Percentiles rank a stretch among this genome's conserved stretches.
phyloP scores from a whole-genome alignment of 352 stramenopile species.

The Phytophthora litchii region DNA sequence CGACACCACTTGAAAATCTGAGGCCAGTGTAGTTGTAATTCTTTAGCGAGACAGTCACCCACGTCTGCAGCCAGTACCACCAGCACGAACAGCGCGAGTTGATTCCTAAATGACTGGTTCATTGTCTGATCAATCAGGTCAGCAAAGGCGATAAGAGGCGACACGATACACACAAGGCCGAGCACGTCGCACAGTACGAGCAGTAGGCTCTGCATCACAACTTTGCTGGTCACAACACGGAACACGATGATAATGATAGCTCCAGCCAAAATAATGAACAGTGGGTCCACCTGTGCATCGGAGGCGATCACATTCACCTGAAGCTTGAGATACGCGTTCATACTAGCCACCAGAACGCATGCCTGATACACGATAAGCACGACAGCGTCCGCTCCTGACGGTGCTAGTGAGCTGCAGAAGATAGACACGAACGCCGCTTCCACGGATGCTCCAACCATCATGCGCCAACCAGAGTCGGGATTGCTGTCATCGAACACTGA shows the following conservation, averaged over 20 bases:
- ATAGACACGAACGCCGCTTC: conserved; percentile 38
- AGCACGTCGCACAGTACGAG: conserved; percentile 48
- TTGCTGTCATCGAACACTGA: conserved; percentile 29
- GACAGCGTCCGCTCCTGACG: conserved; percentile 39
- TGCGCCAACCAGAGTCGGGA: conserved; percentile 32
- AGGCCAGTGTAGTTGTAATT: conserved; percentile 34
- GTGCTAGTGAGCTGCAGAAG: conserved; percentile 45
- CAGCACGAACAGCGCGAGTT: conserved; percentile 55
- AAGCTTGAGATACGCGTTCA: conserved; percentile 60
- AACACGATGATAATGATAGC: conserved; percentile 47
- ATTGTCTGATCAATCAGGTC: conserved; percentile 51
- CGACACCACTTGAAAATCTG: conserved; percentile 27
- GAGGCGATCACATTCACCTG: conserved; percentile 37
- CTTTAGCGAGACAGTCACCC: conserved; percentile 34
- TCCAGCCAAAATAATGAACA: conserved; percentile 53
- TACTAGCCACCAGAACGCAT: conserved; percentile 51
- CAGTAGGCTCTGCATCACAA: conserved; percentile 53
- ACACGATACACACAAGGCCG: conserved; percentile 44
- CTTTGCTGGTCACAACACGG: conserved; percentile 56
- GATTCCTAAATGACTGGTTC: conserved; percentile 37
- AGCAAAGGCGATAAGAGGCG: conserved; percentile 47
- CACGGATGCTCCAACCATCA: conserved; percentile 43
- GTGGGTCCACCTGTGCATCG: conserved; percentile 45
- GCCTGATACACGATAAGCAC: conserved; percentile 50
- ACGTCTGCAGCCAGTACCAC: conserved; percentile 52